Conservation (phyloP, 2,329 filamentous ascomycete genomes). For the Fonsecaea multimorphosa region DNA sequence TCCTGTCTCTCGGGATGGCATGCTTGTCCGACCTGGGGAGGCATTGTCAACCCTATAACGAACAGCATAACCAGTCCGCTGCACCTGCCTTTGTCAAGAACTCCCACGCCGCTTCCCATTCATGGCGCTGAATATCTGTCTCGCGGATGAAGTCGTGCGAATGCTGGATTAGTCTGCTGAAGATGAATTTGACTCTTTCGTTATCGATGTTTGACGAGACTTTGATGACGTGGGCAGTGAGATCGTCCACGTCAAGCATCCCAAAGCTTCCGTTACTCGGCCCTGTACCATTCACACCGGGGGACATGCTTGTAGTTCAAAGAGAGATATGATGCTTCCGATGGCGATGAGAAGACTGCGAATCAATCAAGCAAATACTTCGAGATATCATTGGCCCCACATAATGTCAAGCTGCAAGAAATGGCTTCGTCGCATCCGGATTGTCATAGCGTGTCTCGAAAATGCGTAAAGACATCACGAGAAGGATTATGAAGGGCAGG, state of each 20-base stretch:
- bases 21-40: constrained; percentile 5
- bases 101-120: neutral
- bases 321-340: neutral
- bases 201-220: neutral
- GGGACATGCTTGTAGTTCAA: neutral
- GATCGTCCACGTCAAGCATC: neutral
- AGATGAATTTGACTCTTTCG: neutral
- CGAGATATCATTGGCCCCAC: neutral
- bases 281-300: neutral
- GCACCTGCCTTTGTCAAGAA: neutral
- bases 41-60: neutral
- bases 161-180: neutral
- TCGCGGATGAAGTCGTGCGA: neutral
- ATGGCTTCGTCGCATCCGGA: neutral
- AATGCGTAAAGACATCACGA: neutral
- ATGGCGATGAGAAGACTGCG: neutral
- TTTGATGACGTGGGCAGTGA: neutral
- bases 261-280: neutral
- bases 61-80: neutral
- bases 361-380: neutral
- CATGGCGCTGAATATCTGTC: neutral
- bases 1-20: constrained; percentile 7
- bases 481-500: neutral
- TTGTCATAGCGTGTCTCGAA: neutral
- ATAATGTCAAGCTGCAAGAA: neutral